These are phyloP conservation scores for Liriodendron chinense DNA, from an alignment of 164 flowering plant species.

Conservation along the genomic window DNA sequence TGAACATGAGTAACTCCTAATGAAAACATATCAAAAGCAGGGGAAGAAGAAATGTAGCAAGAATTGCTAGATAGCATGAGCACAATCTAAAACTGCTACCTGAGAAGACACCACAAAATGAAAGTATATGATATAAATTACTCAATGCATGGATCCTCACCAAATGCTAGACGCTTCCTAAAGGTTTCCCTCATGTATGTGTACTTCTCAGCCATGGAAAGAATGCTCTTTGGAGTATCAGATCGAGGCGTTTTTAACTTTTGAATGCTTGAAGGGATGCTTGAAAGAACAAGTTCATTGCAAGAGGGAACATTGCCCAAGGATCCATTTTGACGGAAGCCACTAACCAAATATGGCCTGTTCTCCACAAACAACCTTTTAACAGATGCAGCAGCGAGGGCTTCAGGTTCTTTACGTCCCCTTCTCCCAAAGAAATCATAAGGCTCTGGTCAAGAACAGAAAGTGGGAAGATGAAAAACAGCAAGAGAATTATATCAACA, in stretches of 20 bases:
- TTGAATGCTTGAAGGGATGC: slow-evolving; percentile 36
- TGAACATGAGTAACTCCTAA: neutral
- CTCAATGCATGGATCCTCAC: slow-evolving; percentile 37
- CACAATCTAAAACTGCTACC: neutral
- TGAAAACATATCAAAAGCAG: neutral
- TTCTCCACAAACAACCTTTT: slow-evolving; percentile 89
- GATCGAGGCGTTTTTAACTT: slow-evolving; percentile 34
- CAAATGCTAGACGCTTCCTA: slow-evolving; percentile 81
- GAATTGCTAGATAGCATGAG: neutral
- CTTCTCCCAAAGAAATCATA: slow-evolving; percentile 74
- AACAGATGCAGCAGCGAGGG: slow-evolving; percentile 78
- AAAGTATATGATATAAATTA: neutral
- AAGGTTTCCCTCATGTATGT: slow-evolving; percentile 73
- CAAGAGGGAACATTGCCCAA: slow-evolving; percentile 30
- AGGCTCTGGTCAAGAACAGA: slow-evolving; percentile 55
- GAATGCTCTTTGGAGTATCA: slow-evolving; percentile 44
- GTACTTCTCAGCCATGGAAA: slow-evolving; percentile 83
- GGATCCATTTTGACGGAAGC: slow-evolving; percentile 53
- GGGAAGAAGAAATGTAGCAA: neutral
- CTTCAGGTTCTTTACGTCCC: slow-evolving; percentile 92
- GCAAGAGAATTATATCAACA: neutral
- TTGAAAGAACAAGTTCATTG: slow-evolving; percentile 33
- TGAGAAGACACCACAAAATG: neutral
- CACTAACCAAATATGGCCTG: slow-evolving; percentile 73
- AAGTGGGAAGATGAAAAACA: slow-evolving; percentile 7